Evolutionary conservation across 2,329 filamentous ascomycete species (phyloP).

Genomic region (Emergomyces africanus): DNA sequence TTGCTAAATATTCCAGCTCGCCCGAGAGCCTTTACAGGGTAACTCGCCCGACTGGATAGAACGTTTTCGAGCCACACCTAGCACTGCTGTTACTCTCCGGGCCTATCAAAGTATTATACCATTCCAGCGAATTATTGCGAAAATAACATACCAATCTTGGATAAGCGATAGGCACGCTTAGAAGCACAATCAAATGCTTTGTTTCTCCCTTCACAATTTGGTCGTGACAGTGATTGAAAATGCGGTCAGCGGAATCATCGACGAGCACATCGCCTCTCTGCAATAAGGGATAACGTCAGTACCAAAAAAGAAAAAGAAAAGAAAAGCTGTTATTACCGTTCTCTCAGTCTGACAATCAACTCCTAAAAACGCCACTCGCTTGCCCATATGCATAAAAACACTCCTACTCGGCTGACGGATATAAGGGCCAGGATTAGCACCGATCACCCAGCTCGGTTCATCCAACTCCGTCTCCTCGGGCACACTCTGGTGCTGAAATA

Average conservation of each 20-base stretch:
- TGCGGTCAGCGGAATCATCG: slow-evolving; percentile 68
- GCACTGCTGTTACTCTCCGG: slow-evolving; percentile 10
- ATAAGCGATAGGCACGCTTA: slow-evolving; percentile 75
- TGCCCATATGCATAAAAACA: slow-evolving; percentile 71
- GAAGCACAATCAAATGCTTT: slow-evolving; percentile 76
- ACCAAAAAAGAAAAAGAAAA: too few relatives aligned
- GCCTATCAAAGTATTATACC: background rate
- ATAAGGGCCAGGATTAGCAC: slow-evolving; percentile 69
- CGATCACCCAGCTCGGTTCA: slow-evolving; percentile 87
- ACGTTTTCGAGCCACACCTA: slow-evolving; percentile 54
- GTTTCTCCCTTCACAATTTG: slow-evolving; percentile 76
- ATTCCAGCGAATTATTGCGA: background rate
- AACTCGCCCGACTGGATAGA: slow-evolving; percentile 72
- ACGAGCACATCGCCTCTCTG: slow-evolving; percentile 60
- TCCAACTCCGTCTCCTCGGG: slow-evolving; percentile 64
- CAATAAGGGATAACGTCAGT: slow-evolving; percentile 12
- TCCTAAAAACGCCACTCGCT: slow-evolving; percentile 67
- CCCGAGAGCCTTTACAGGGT: slow-evolving; percentile 78
- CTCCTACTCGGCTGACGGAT: slow-evolving; percentile 78
- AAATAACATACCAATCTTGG: slow-evolving; percentile 52
- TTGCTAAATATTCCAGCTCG: slow-evolving; percentile 66
- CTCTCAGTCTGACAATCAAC: slow-evolving; percentile 87
- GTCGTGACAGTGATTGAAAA: slow-evolving; percentile 72
- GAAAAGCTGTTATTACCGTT: slow-evolving; percentile 36
- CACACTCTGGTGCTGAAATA: slow-evolving; percentile 93